Conservation (phyloP, 352 stramenopile genomes). For the Phytophthora pinifolia region DNA sequence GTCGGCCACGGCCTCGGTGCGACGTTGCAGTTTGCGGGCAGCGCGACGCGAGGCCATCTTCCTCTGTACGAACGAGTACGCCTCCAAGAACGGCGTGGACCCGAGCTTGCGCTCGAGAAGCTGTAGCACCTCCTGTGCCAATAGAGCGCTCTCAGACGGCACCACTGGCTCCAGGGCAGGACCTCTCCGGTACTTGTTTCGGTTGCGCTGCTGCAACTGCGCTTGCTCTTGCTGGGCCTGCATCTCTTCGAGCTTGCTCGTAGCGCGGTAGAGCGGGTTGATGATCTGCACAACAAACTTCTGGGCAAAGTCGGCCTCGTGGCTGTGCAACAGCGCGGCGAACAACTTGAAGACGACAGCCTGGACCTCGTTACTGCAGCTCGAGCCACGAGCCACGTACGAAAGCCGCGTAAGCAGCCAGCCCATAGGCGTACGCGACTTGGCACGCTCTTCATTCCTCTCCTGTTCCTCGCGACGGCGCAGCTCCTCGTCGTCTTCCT, state of each 20-base stretch:
- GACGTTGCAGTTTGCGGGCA: conserved; percentile 73
- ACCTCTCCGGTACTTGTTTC: conserved; percentile 31
- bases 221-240: conserved; percentile 35
- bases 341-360: conserved; percentile 86
- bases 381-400: conserved; percentile 62
- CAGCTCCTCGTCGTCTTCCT: conserved; percentile 27
- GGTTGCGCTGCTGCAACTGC: conserved; percentile 28
- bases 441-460: conserved; percentile 43
- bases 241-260: conserved; percentile 56
- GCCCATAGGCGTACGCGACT: conserved; percentile 65
- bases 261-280: conserved; percentile 78
- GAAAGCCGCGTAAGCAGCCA: conserved; percentile 88
- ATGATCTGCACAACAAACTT: conserved; percentile 80
- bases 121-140: conserved; percentile 88
- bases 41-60: conserved; percentile 76
- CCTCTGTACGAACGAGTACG: conserved; percentile 85
- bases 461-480: conserved; percentile 38
- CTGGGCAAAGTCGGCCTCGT: conserved; percentile 47
- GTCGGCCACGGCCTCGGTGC: conserved; percentile 75
- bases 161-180: conserved; percentile 16
- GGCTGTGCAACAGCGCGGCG: conserved; percentile 65
- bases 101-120: conserved; percentile 83
- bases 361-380: conserved; percentile 57
- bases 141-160: conserved; percentile 49
- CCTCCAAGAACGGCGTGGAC: conserved; percentile 64